phyloP scores from a whole-genome alignment of 495 filamentous ascomycete species.

The Annulohypoxylon stygium region DNA sequence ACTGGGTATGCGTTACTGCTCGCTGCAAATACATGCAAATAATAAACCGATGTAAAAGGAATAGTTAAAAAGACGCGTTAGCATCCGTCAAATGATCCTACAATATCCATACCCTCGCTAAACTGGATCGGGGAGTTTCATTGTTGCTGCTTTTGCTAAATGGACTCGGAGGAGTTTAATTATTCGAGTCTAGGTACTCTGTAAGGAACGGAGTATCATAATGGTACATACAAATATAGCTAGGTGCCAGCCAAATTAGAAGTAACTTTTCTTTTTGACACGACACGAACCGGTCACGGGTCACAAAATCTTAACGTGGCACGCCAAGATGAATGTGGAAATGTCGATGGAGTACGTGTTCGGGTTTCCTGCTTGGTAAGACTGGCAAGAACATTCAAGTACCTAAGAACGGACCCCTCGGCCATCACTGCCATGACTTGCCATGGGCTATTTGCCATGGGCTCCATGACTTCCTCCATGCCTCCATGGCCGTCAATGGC shows the following conservation, averaged over 20 bases:
- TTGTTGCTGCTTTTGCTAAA: slow-evolving; percentile 41
- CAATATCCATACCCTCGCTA: slow-evolving; percentile 26
- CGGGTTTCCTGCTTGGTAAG: slow-evolving; percentile 32
- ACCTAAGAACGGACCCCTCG: slow-evolving; percentile 35
- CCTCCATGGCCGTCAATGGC: background rate
- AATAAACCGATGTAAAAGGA: slow-evolving; percentile 2
- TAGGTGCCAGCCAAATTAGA: background rate
- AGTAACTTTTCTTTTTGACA: slow-evolving; percentile 39
- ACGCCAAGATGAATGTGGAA: slow-evolving; percentile 45
- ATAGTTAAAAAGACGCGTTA: slow-evolving; percentile 15
- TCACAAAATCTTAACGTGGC: slow-evolving; percentile 45
- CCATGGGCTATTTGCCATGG: background rate
- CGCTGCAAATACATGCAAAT: background rate
- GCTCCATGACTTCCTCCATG: background rate
- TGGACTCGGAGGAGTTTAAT: slow-evolving; percentile 23
- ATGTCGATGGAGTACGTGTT: slow-evolving; percentile 44
- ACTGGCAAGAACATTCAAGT: too few species aligned
- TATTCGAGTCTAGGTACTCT: slow-evolving; percentile 10
- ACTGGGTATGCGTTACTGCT: background rate
- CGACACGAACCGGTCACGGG: slow-evolving; percentile 45
- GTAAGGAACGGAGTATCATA: slow-evolving; percentile 21
- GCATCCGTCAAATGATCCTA: background rate
- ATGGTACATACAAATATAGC: background rate
- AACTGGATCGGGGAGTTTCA: slow-evolving; percentile 25
- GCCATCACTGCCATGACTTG: slow-evolving; percentile 7